Evolutionary conservation across 345 rosid species (phyloP), one percentile per base, ranked within the genome.

Genomic region (Gossypium australe): DNA sequence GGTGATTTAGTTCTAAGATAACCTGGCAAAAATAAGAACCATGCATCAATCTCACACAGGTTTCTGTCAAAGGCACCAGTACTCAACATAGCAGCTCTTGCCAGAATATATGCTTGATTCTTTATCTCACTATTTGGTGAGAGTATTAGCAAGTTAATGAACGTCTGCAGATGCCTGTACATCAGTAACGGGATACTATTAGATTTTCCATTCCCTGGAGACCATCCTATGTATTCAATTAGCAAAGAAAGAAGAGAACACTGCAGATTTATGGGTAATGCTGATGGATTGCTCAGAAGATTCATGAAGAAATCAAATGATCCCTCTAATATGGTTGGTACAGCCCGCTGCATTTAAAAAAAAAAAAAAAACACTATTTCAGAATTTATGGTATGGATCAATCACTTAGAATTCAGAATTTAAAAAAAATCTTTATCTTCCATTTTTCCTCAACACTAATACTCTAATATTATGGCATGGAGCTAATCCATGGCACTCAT

Each of bases 41-140:
- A 95, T 17, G 88, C 87, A 76, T 68, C 84, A 82, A 85, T 83
- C 84, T 93, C 99, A 70, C 74, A 71, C 44, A 72, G 78, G 77
- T 89, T 86, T 78, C 83, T 83, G 68, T 93, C 96, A 86, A 95
- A 95, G 74, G 98, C 96, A 81, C 98, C 96, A 7, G 94, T 93
- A 73, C 98, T 93, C 61, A 74, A 83, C 94, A 95, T 86, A 81
- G 97, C 89, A 73, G 89, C 90, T 70, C 66, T 65, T 69, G 97
- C 92, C 79, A 95, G 85, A 77, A 75, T 74, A 80, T 85, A 81
- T 9, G 94, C 87, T 62, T 86, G 93, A 82, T 84, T 84, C 84
- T 83, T 88, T 71, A 89, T 86, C 77, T 77, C 85, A 64, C 27
- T 47, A 73, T 76, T 65, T 72, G 94, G 84, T 69, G 98, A 88